A percentile compares a stretch with the other conserved stretches of the same genome.
Evolutionary conservation across 352 stramenopile species (phyloP).

Genomic region (Elongisporangium senticosum): DNA sequence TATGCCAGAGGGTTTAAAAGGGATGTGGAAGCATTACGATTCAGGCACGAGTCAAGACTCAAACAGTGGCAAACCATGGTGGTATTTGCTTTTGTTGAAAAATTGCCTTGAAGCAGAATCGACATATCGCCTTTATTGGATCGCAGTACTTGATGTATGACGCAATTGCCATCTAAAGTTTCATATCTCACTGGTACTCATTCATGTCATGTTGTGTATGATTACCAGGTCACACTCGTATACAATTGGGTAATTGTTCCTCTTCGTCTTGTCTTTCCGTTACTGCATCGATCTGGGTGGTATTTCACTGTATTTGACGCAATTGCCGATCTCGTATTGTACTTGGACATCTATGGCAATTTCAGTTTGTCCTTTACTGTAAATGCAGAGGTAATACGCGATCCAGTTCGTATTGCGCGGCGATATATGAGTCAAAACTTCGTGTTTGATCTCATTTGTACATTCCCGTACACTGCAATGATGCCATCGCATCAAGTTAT

Average conservation of each 20-base stretch:
- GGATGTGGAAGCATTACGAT: background rate
- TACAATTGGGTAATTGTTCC: slow-evolving; percentile 41
- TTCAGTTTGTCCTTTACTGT: slow-evolving; percentile 26
- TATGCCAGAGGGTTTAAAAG: background rate
- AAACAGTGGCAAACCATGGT: slow-evolving; percentile 4
- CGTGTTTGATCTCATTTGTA: slow-evolving; percentile 25
- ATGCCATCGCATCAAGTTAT: background rate
- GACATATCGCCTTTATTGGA: slow-evolving; percentile 10
- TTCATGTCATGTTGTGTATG: background rate
- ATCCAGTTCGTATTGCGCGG: slow-evolving; percentile 17
- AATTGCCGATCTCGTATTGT: slow-evolving; percentile 25
- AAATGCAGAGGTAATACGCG: slow-evolving; percentile 21
- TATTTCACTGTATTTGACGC: slow-evolving; percentile 17
- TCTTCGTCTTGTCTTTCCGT: slow-evolving; percentile 32
- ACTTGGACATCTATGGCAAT: slow-evolving; percentile 38
- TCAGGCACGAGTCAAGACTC: background rate
- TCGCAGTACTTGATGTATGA: slow-evolving; percentile 1
- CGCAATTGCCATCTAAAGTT: background rate
- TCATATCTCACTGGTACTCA: background rate
- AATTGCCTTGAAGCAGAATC: slow-evolving; percentile 11
- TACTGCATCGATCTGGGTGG: slow-evolving; percentile 17
- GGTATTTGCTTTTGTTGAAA: slow-evolving; percentile 9
- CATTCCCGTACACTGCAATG: slow-evolving; percentile 30
- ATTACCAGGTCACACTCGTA: slow-evolving; percentile 15
- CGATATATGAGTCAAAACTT: slow-evolving; percentile 21